These are phyloP conservation scores for Neoscytalidium dimidiatum DNA, from an alignment of 2,329 filamentous ascomycete species.

Conservation along the genomic window DNA sequence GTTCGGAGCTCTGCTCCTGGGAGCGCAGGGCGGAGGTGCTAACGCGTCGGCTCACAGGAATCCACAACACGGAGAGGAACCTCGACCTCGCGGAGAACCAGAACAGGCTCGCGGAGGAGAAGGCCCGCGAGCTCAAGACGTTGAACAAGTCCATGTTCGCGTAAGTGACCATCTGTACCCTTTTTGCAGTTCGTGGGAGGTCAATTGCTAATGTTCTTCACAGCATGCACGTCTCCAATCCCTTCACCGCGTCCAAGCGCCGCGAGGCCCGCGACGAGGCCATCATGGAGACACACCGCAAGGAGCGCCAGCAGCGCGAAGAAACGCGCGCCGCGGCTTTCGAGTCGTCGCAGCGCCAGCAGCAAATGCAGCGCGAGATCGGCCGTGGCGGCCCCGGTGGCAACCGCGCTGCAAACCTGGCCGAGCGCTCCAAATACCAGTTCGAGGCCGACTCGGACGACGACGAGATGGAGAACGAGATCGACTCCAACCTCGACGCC, in stretches of 20 bases:
- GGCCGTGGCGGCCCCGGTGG: slow-evolving; percentile 52
- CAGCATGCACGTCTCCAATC: slow-evolving; percentile 39
- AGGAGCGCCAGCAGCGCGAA: slow-evolving; percentile 59
- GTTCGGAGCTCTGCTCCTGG: not conserved
- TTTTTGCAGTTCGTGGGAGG: slow-evolving; percentile 60
- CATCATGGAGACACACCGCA: slow-evolving; percentile 65
- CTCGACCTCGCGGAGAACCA: slow-evolving; percentile 78
- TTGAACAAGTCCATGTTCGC: slow-evolving; percentile 92
- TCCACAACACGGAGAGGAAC: slow-evolving; percentile 72
- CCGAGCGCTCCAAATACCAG: slow-evolving; percentile 71
- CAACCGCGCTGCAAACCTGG: slow-evolving; percentile 55
- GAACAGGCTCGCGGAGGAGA: slow-evolving; percentile 76
- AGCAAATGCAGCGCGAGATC: slow-evolving; percentile 62
- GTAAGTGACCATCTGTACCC: no score
- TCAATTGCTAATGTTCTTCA: not conserved
- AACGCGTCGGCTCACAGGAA: not conserved
- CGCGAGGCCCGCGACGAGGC: slow-evolving; percentile 65
- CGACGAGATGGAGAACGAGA: slow-evolving; percentile 65
- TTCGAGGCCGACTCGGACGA: slow-evolving; percentile 64
- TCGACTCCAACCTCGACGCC: slow-evolving; percentile 54
- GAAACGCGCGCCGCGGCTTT: slow-evolving; percentile 58
- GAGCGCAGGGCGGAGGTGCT: not conserved
- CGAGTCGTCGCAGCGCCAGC: slow-evolving; percentile 57
- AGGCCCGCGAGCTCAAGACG: slow-evolving; percentile 79
- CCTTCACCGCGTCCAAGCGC: slow-evolving; percentile 63